Evolutionary conservation across 805 yeast species (phyloP).

Genomic region (Ogataea allantospora): DNA sequence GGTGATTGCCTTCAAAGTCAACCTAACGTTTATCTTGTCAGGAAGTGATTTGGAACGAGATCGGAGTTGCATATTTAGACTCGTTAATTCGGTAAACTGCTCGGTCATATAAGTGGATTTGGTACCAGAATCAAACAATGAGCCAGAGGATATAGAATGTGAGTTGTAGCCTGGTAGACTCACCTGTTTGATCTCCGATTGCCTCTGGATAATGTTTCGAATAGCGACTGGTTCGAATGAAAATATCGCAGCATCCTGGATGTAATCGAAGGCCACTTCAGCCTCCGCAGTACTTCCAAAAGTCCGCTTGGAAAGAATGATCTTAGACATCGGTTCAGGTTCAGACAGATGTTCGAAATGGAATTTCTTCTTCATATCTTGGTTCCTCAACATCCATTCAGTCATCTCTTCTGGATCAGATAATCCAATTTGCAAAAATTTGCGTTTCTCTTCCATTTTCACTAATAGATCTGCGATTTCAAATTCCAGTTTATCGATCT

Average conservation of each 20-base stretch:
- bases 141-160: neutral
- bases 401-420: conserved; percentile 4
- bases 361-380: neutral
- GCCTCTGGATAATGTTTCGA: too few relatives aligned
- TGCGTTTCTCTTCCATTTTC: conserved; percentile 9
- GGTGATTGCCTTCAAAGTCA: conserved; percentile 11
- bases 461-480: conserved; percentile 2
- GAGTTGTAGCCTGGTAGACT: neutral
- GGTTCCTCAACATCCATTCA: neutral
- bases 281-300: too few relatives aligned
- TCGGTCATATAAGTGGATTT: conserved; percentile 1
- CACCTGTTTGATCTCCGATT: too few relatives aligned
- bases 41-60: conserved; percentile 12
- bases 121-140: neutral
- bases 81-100: neutral
- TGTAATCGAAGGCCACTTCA: too few relatives aligned
- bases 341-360: too few relatives aligned
- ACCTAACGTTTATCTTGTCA: conserved; percentile 1
- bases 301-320: too few relatives aligned
- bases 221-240: too few relatives aligned
- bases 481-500: conserved; percentile 13
- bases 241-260: too few relatives aligned
- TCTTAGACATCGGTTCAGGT: too few relatives aligned
- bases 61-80: conserved; percentile 8
- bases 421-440: conserved; percentile 14